phyloP scores from a whole-genome alignment of 371 early-diverging fungal genomes.

The Lichtheimia corymbifera region DNA sequence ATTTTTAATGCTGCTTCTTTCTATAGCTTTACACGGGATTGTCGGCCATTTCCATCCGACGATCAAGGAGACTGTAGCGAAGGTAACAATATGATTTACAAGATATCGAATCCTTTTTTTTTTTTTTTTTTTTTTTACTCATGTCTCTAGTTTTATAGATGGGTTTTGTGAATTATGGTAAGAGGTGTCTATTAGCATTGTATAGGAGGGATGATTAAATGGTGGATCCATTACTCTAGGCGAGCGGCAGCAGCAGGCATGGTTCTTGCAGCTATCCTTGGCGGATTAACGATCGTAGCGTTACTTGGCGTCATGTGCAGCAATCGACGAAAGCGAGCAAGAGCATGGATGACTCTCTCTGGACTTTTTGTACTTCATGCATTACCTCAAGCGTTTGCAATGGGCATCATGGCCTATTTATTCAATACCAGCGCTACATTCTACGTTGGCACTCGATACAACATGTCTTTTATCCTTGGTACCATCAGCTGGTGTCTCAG shows the following conservation, averaged over 20 bases:
- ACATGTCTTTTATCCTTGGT: slow-evolving; percentile 43
- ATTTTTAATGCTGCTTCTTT: background rate
- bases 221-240: slow-evolving; percentile 13
- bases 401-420: slow-evolving; percentile 47
- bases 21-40: slow-evolving; percentile 37
- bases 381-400: slow-evolving; percentile 42
- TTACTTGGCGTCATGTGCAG: slow-evolving; percentile 47
- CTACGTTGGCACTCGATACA: slow-evolving; percentile 50
- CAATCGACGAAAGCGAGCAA: slow-evolving; percentile 37
- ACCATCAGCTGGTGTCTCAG: slow-evolving; percentile 48
- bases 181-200: background rate
- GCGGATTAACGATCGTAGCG: slow-evolving; percentile 35
- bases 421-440: slow-evolving; percentile 45
- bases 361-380: slow-evolving; percentile 22
- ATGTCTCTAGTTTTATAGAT: slow-evolving; percentile 18
- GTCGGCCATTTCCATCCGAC: slow-evolving; percentile 45
- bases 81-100: slow-evolving; percentile 24
- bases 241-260: slow-evolving; percentile 45
- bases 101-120: no score
- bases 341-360: slow-evolving; percentile 43
- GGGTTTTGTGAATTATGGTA: slow-evolving; percentile 55
- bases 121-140: no score
- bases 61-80: slow-evolving; percentile 48
- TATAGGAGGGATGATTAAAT: background rate
- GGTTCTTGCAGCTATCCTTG: slow-evolving; percentile 41